Evolutionary conservation across 345 rosid species (phyloP), one percentile per base, ranked within the genome.

Genomic region (Populus euphratica): DNA sequence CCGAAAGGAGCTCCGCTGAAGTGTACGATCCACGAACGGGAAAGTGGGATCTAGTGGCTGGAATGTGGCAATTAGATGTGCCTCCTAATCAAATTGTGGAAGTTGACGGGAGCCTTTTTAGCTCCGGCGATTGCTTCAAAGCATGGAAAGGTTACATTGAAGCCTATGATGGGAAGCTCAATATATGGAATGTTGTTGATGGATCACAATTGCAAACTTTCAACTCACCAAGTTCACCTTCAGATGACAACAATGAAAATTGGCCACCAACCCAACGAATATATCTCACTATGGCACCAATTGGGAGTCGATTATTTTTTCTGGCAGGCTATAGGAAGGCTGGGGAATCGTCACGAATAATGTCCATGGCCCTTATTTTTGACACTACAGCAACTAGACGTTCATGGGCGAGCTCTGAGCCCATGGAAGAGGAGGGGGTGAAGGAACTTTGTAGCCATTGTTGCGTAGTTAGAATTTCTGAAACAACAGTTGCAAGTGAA

Each of bases 131-230:
- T 29, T 89, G 91, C 74, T 76, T 91, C 18, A 84, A 85, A 2
- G 79, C 87, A 0, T 89, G 94, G 90, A 91, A 91, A 79, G 91
- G 92, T 17, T 89, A 82, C 73, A 87, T 91, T 2, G 91, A 88
- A 14, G 73, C 81, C 0, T 87, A 86, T 5, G 88, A 89, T 33
- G 88, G 83, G 8, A 70, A 74, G 29, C 84, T 87, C 0, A 86
- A 84, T 59, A 81, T 87, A 71, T 89, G 92, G 92, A 81, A 81
- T 16, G 88, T 78, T 44, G 94, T 87, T 4, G 85, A 87, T 35
- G 85, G 85, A 31, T 87, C 94, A 2, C 36, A 84, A 38, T 72
- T 72, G 20, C 74, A 78, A 35, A 79, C 81, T 2, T 70, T 82
- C 0, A 71, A 78, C 56, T 82, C 83, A 0, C 82, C 84, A 0